phyloP scores from a whole-genome alignment of 2,329 filamentous ascomycete genomes.

The Cordyceps farinosa region DNA sequence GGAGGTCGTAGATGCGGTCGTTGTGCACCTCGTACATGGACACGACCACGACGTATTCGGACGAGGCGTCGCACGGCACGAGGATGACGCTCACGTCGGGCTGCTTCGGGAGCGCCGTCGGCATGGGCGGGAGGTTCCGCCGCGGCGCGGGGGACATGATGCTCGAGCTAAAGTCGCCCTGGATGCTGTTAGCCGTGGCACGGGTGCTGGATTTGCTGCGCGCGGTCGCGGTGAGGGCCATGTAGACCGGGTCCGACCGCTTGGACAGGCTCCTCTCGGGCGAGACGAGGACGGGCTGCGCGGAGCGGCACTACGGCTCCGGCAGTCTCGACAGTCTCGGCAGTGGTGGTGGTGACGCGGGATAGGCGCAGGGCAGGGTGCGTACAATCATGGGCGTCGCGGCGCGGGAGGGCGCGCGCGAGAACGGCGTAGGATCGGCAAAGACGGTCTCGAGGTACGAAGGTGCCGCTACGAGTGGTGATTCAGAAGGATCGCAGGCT shows the following conservation, averaged over 20 bases:
- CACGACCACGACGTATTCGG: constrained; percentile 82
- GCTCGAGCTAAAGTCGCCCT: constrained; percentile 51
- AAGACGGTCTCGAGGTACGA: constrained; percentile 78
- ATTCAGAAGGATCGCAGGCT: constrained; percentile 76
- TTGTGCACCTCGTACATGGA: constrained; percentile 99
- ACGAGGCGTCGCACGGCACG: constrained; percentile 55
- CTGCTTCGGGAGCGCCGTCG: constrained; percentile 66
- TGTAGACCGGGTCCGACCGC: constrained; percentile 32
- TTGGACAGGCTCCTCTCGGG: constrained; percentile 29
- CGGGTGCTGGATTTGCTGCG: constrained; percentile 33
- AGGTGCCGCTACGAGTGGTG: constrained; percentile 68
- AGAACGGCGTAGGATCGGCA: constrained; percentile 56
- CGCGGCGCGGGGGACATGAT: constrained; percentile 47
- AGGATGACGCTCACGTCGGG: constrained; percentile 72
- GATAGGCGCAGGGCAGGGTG: constrained; percentile 31
- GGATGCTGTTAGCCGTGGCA: constrained; percentile 40
- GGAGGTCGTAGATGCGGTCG: constrained; percentile 91
- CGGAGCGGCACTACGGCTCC: constrained; percentile 30
- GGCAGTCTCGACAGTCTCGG: constrained; percentile 15
- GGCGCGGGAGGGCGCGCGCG: constrained; percentile 60
- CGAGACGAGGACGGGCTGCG: background rate
- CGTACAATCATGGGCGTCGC: constrained; percentile 68
- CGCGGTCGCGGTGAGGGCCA: constrained; percentile 45
- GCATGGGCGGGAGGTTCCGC: constrained; percentile 59
- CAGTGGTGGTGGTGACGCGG: constrained; percentile 22